Percentiles rank a stretch among this genome's conserved stretches.
These are phyloP conservation scores for Anastatica hierochuntica DNA, from an alignment of 345 rosid genomes.

Conservation along the genomic window DNA sequence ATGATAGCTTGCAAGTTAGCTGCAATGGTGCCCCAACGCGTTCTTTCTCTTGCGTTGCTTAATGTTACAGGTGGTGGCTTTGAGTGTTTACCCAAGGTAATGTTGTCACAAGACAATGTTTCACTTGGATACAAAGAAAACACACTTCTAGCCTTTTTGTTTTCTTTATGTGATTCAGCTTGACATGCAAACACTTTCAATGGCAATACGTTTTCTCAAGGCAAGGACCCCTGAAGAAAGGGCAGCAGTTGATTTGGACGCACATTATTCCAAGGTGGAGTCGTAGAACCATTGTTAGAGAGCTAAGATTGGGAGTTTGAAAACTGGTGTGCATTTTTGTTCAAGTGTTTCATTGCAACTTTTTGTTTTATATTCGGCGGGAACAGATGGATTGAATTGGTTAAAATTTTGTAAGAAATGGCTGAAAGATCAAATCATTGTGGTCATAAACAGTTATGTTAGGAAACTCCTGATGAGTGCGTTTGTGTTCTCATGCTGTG, in stretches of 20 bases:
- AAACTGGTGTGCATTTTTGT: neutral
- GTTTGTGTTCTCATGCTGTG: neutral
- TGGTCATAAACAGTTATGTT: neutral
- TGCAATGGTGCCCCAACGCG: constrained; percentile 71
- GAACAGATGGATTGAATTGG: no score
- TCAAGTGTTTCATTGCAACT: neutral
- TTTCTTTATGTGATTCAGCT: constrained; percentile 41
- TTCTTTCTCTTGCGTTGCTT: constrained; percentile 76
- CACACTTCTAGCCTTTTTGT: neutral
- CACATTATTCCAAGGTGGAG: constrained; percentile 75
- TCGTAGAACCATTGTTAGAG: neutral
- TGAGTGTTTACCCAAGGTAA: constrained; percentile 89
- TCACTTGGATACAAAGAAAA: no score
- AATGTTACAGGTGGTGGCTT: constrained; percentile 98
- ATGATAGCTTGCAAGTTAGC: constrained; percentile 96
- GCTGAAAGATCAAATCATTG: neutral
- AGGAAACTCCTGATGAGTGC: neutral
- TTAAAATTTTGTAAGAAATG: no score
- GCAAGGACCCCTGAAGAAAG: constrained; percentile 90
- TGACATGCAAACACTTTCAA: constrained; percentile 51
- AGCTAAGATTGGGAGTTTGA: neutral
- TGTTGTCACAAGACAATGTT: no score
- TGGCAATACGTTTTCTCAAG: constrained; percentile 70
- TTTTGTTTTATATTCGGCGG: neutral
- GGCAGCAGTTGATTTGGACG: constrained; percentile 96